Percentiles rank a stretch among this genome's conserved stretches.
Conservation (phyloP, 1,139 yeast genomes). For the Pichia sp. region DNA sequence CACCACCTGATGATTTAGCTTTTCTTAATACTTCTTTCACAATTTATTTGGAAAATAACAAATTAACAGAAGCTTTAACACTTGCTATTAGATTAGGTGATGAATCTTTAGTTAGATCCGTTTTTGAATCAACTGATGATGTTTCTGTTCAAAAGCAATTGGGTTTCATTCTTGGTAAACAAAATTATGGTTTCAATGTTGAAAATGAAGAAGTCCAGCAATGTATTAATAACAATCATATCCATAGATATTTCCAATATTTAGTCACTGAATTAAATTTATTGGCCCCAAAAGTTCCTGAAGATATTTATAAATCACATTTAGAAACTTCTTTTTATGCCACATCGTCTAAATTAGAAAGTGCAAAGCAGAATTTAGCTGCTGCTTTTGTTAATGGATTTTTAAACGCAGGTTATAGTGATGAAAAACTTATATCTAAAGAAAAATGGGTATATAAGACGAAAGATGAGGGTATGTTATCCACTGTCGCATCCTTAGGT, state of each 20-base stretch:
- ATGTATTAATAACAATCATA: constrained; percentile 71
- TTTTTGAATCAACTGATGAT: constrained; percentile 71
- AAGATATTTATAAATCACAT: constrained; percentile 89
- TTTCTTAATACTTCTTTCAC: constrained; percentile 88
- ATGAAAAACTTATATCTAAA: constrained; percentile 74
- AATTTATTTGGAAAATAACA: constrained; percentile 73
- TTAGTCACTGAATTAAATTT: constrained; percentile 82
- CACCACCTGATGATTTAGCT: constrained; percentile 89
- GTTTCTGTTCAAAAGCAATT: constrained; percentile 76
- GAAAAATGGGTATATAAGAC: constrained; percentile 84
- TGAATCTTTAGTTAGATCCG: constrained; percentile 67
- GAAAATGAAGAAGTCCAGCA: constrained; percentile 79
- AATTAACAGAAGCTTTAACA: constrained; percentile 83
- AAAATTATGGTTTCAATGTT: constrained; percentile 66
- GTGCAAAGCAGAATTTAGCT: constrained; percentile 96
- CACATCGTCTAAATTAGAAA: constrained; percentile 64
- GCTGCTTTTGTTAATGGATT: constrained; percentile 90
- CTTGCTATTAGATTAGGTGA: constrained; percentile 88
- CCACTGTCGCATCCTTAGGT: constrained; percentile 91
- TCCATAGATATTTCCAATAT: constrained; percentile 75
- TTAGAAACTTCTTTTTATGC: constrained; percentile 53
- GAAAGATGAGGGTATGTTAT: constrained; percentile 87
- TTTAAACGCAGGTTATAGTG: constrained; percentile 84
- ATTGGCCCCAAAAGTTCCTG: constrained; percentile 87
- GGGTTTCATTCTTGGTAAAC: constrained; percentile 84